These are phyloP conservation scores for Rosellinia necatrix DNA, from an alignment of 2,329 filamentous ascomycete genomes.

Conservation along the genomic window DNA sequence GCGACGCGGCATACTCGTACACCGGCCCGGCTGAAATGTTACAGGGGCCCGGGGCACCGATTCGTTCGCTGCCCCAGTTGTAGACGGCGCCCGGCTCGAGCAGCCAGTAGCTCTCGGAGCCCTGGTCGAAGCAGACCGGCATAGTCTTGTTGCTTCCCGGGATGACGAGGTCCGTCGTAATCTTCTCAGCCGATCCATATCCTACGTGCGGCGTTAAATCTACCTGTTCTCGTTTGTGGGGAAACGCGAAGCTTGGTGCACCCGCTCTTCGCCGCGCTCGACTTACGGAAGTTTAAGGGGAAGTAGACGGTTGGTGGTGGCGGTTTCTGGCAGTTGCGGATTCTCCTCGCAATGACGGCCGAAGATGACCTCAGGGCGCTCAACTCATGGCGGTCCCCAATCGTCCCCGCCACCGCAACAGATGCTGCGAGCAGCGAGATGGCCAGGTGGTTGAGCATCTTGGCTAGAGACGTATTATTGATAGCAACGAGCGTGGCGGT, in stretches of 20 bases:
- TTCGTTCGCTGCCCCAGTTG: conserved; percentile 19
- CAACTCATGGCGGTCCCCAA: neutral
- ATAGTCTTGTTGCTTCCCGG: conserved; percentile 31
- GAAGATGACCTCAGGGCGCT: neutral
- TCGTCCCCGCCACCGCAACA: neutral
- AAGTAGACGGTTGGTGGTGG: conserved; percentile 21
- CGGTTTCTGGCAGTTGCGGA: conserved; percentile 5
- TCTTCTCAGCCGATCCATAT: conserved; percentile 25
- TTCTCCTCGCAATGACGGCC: neutral
- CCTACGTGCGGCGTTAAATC: neutral
- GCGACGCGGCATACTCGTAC: conserved; percentile 16
- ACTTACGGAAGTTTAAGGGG: conserved; percentile 21
- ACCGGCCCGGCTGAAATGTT: conserved; percentile 16
- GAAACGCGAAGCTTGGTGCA: neutral
- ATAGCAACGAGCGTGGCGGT: neutral
- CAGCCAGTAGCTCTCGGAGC: conserved; percentile 34
- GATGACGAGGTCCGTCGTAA: conserved; percentile 31
- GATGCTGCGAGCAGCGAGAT: conserved; percentile 12
- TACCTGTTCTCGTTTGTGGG: neutral
- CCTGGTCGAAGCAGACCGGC: conserved; percentile 34
- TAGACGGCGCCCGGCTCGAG: conserved; percentile 23
- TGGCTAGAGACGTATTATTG: neutral
- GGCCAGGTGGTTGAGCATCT: neutral
- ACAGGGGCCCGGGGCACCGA: conserved; percentile 8
- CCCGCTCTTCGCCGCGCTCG: neutral